phyloP scores from a whole-genome alignment of 345 rosid species.

The Gossypium longicalyx region DNA sequence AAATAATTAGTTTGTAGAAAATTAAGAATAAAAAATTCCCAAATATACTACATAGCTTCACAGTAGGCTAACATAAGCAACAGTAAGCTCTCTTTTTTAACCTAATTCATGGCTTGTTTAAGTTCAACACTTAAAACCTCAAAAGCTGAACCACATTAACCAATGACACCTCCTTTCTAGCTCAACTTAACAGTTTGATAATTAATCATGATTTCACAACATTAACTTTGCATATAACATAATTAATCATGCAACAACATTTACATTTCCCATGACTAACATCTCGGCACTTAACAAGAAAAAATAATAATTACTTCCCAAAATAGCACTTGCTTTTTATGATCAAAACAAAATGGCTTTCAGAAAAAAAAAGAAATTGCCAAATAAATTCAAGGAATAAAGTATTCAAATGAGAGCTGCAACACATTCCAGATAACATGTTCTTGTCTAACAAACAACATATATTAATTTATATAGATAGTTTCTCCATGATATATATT shows the following conservation, averaged over 20 bases:
- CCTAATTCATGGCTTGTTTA: background rate
- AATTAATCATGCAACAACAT: background rate
- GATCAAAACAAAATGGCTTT: background rate
- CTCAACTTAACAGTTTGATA: background rate
- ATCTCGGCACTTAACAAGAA: background rate
- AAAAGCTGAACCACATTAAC: background rate
- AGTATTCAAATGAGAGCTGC: background rate
- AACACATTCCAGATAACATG: background rate
- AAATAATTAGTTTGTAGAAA: background rate
- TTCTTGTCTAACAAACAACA: background rate
- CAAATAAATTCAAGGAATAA: background rate
- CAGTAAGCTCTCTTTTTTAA: background rate
- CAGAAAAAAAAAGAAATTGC: background rate
- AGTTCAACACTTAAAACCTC: background rate
- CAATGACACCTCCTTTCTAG: background rate
- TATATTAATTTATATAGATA: too few relatives aligned
- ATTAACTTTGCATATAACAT: background rate
- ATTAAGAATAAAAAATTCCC: background rate
- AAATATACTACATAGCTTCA: background rate
- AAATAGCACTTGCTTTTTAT: background rate
- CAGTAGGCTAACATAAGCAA: background rate
- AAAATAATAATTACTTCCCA: background rate
- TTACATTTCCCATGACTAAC: slow-evolving; percentile 1
- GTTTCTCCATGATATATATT: background rate
- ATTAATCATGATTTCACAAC: background rate